These are phyloP conservation scores for Haplographium delicatum DNA, from an alignment of 495 filamentous ascomycete species.

Conservation along the genomic window DNA sequence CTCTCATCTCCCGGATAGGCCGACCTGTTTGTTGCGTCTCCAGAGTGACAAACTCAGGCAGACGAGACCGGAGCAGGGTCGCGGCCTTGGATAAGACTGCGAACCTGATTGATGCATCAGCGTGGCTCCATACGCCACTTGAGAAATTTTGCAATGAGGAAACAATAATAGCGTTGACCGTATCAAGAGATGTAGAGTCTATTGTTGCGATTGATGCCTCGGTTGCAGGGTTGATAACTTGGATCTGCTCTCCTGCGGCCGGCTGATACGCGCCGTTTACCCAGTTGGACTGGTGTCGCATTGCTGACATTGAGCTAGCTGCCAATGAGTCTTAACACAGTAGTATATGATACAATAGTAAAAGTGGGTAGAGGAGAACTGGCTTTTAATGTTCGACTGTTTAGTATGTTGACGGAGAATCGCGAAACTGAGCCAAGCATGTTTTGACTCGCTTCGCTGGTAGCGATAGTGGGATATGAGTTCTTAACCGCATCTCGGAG, in stretches of 20 bases:
- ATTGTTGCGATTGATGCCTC: conserved; percentile 13
- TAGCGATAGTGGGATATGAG: too few species aligned
- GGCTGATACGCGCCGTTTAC: conserved; percentile 12
- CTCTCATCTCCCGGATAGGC: conserved; percentile 58
- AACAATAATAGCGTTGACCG: conserved; percentile 6
- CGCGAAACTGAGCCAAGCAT: too few species aligned
- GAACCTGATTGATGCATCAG: conserved; percentile 46
- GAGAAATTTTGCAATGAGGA: conserved; percentile 33
- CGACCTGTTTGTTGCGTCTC: conserved; percentile 60
- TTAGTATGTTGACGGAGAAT: too few species aligned
- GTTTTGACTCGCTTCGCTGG: too few species aligned
- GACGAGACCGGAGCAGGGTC: conserved; percentile 38
- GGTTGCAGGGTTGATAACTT: conserved; percentile 15
- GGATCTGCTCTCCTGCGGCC: conserved; percentile 4
- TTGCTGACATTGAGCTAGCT: too few species aligned
- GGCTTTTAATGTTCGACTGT: too few species aligned
- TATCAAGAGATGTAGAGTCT: conserved; percentile 8
- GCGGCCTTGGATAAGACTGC: conserved; percentile 53
- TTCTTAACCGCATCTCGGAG: too few species aligned
- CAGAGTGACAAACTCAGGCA: conserved; percentile 47
- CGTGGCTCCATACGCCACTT: conserved; percentile 52
- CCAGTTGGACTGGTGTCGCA: conserved; percentile 14
- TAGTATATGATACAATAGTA: too few species aligned
- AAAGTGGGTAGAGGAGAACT: too few species aligned
- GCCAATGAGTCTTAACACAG: too few species aligned